Conservation (phyloP, 306 rosid species). For the Sindora glabra region DNA sequence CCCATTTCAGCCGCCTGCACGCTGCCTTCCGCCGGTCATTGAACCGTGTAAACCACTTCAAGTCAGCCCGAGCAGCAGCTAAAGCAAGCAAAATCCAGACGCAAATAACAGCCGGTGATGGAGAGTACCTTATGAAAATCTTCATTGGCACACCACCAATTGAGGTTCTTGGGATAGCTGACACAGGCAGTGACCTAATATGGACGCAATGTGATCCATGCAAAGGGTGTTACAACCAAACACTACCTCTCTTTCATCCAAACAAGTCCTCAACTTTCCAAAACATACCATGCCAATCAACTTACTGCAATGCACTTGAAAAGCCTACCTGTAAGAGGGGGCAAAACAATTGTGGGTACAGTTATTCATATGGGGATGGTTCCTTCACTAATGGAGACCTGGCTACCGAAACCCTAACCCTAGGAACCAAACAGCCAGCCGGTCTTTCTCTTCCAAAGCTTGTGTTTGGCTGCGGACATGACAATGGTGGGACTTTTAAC, state of each 20-base stretch:
- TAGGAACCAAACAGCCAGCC: background rate
- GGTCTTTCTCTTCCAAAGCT: slow-evolving; percentile 6
- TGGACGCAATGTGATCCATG: slow-evolving; percentile 79
- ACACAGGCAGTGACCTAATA: slow-evolving; percentile 58
- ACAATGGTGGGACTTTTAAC: slow-evolving; percentile 33
- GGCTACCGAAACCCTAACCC: slow-evolving; percentile 26
- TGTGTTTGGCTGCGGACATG: slow-evolving; percentile 40
- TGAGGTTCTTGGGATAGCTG: too few relatives aligned
- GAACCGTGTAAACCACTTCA: slow-evolving; percentile 8
- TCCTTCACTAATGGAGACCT: slow-evolving; percentile 39
- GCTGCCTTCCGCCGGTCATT: slow-evolving; percentile 43
- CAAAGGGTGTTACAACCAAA: slow-evolving; percentile 38
- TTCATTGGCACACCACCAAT: slow-evolving; percentile 50
- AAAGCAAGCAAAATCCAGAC: too few relatives aligned
- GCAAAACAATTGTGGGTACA: slow-evolving; percentile 13
- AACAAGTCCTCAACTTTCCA: slow-evolving; percentile 29
- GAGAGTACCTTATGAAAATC: slow-evolving; percentile 47
- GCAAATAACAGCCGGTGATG: slow-evolving; percentile 14
- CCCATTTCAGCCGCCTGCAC: slow-evolving; percentile 20
- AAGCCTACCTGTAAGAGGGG: slow-evolving; percentile 14
- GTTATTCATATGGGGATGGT: slow-evolving; percentile 31
- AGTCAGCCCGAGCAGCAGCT: too few relatives aligned
- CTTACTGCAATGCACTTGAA: background rate
- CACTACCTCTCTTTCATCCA: slow-evolving; percentile 35
- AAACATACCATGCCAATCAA: slow-evolving; percentile 14